Evolutionary conservation across 2,329 filamentous ascomycete species (phyloP).

Genomic region (Dactylonectria macrodidyma): DNA sequence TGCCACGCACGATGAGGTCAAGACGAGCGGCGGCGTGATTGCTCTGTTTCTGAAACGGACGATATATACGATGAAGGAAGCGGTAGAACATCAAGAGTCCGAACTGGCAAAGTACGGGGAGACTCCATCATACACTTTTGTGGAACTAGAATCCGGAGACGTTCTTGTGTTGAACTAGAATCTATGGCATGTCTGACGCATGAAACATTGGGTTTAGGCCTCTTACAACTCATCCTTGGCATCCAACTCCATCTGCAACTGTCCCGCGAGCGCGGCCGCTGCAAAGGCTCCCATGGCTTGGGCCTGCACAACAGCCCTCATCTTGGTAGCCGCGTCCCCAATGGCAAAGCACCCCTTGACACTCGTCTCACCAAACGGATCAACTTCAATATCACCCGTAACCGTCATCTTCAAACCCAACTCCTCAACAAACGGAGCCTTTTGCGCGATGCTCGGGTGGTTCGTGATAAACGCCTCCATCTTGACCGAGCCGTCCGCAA

Average conservation of each 20-base stretch:
- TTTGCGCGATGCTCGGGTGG: slow-evolving; percentile 55
- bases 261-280: slow-evolving; percentile 45
- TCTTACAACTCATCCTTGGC: slow-evolving; percentile 46
- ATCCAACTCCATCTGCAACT: slow-evolving; percentile 48
- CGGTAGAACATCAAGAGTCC: neutral
- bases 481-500: slow-evolving; percentile 56
- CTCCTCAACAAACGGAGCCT: slow-evolving; percentile 59
- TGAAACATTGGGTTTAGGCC: too few relatives aligned
- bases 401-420: slow-evolving; percentile 60
- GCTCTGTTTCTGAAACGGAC: neutral
- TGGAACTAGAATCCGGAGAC: neutral
- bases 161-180: neutral
- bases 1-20: slow-evolving; percentile 76
- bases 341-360: slow-evolving; percentile 67
- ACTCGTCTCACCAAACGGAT: slow-evolving; percentile 65
- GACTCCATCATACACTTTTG: neutral
- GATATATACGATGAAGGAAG: neutral
- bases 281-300: slow-evolving; percentile 48
- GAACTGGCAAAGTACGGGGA: neutral
- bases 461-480: slow-evolving; percentile 59
- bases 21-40: slow-evolving; percentile 68
- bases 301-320: slow-evolving; percentile 50
- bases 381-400: slow-evolving; percentile 60
- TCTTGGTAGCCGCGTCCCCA: slow-evolving; percentile 61
- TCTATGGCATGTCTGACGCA: neutral